phyloP scores from a whole-genome alignment of 2,329 filamentous ascomycete genomes.

The Sporothrix inflata region DNA sequence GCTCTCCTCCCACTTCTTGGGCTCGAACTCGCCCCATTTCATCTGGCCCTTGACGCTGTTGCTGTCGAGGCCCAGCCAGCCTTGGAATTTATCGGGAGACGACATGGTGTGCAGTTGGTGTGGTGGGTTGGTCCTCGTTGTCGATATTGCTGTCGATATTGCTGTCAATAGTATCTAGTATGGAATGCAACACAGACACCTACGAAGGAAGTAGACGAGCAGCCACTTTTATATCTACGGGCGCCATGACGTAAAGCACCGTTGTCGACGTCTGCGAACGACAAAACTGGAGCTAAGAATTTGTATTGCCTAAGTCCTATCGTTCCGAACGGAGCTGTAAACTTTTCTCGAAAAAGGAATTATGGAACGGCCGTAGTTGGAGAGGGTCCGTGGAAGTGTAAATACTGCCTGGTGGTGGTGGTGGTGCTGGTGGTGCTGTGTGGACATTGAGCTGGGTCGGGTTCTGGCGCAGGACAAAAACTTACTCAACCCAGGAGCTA shows the following conservation, averaged over 20 bases:
- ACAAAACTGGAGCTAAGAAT: background rate
- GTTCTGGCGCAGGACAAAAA: background rate
- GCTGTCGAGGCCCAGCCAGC: constrained; percentile 52
- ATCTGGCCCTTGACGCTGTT: constrained; percentile 54
- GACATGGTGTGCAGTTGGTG: constrained; percentile 15
- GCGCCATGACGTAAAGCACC: background rate
- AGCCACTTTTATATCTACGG: background rate
- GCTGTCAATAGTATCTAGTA: no score
- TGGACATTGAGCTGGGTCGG: background rate
- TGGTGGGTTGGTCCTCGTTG: background rate
- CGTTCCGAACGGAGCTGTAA: background rate
- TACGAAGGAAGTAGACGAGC: background rate
- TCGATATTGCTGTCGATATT: no score
- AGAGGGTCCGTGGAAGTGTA: background rate
- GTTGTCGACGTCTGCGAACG: background rate
- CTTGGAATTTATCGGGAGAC: constrained; percentile 50
- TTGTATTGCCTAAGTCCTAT: background rate
- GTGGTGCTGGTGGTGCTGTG: background rate
- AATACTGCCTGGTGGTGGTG: background rate
- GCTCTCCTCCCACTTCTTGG: constrained; percentile 67
- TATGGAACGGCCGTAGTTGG: background rate
- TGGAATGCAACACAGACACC: no score
- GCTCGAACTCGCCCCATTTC: constrained; percentile 60
- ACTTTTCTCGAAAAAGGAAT: background rate
- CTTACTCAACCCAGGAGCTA: background rate